Base-by-base conservation (phyloP, 2,329 filamentous ascomycete genomes). In the Diaporthe helianthi region DNA sequence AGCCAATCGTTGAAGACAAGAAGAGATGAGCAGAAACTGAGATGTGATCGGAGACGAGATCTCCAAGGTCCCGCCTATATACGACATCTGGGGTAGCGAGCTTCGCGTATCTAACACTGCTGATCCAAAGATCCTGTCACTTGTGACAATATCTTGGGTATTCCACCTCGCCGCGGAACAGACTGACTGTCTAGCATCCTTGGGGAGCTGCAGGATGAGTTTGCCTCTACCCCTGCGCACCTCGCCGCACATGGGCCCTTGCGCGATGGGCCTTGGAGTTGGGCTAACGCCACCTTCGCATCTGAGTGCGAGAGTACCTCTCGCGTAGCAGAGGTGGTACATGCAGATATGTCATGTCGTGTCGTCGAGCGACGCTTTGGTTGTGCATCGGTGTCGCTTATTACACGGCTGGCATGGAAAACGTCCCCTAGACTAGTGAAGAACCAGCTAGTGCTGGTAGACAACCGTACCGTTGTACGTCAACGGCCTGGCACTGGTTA, bases 61-160 rank as follows among this genome's bases (percentile, higher is more conserved):
- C 70, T 69, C 63, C 55, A 71, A 29, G 51, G 63, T 52, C 47
- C 53, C 58, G 55, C 55, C 67, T 71, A 67, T 60, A 47, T 53
- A 65, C 13, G 17, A 31, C 36, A 58, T 69, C 68, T 55, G 68
- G 54, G 63, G 52, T 67, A 63, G 26, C 47, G 63, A 58, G 44
- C 24, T 49, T 65, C 33, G 60, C 53, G 61, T 69, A 47, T 71
- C 63, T 61, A 44, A 36, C 69, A 60, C 22, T 68, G 60, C 22
- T 54, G 33, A 63, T 55, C 33, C 24, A 47, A 33, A 38, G 52
- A 49, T 49, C 44, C 44, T 67, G 26, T 69, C 61, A 58, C 68
- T 33, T 69, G 53, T 71, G 70, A 71, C 51, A 41, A 41, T n/a
- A 69, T 71, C 49, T 69, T 22, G 51, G 49, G 31, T 38, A 22